phyloP scores from a whole-genome alignment of 106 monocot genomes.

The Apostasia shenzhenica region DNA sequence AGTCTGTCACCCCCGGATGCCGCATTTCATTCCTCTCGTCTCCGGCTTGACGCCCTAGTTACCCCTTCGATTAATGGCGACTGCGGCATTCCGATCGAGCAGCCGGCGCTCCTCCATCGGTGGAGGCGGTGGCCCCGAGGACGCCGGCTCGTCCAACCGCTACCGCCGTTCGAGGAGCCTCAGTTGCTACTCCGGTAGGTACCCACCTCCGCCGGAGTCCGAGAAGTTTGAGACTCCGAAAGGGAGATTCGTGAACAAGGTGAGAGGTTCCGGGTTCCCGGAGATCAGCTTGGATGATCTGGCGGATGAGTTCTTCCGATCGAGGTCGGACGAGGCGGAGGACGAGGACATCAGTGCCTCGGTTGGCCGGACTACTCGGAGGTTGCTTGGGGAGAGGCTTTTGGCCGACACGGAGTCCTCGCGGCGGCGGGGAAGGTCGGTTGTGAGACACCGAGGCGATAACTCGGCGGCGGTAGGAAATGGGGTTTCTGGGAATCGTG shows the following conservation, averaged over 20 bases:
- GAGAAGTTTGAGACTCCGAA: slow-evolving; percentile 40
- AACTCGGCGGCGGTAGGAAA: slow-evolving; percentile 5
- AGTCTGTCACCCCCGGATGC: too few relatives aligned
- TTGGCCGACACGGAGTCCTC: slow-evolving; percentile 52
- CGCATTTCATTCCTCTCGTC: too few relatives aligned
- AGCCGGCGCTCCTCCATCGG: slow-evolving; percentile 14
- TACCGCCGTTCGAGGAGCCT: slow-evolving; percentile 70
- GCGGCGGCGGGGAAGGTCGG: slow-evolving; percentile 60
- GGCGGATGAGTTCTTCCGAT: slow-evolving; percentile 71
- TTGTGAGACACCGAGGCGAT: slow-evolving; percentile 36
- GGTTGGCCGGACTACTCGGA: slow-evolving; percentile 6
- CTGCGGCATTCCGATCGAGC: slow-evolving; percentile 36
- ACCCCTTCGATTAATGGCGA: slow-evolving; percentile 21
- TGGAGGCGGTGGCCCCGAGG: slow-evolving; percentile 14
- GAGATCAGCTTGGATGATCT: slow-evolving; percentile 84
- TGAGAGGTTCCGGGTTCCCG: slow-evolving; percentile 41
- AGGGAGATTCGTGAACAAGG: slow-evolving; percentile 65
- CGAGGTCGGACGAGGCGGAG: slow-evolving; percentile 30
- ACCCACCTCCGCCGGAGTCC: slow-evolving; percentile 25
- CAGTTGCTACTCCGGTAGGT: slow-evolving; percentile 40
- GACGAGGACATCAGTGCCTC: slow-evolving; percentile 8
- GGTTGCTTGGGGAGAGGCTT: slow-evolving; percentile 22
- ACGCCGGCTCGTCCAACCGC: slow-evolving; percentile 28
- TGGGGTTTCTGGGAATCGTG: slow-evolving; percentile 6
- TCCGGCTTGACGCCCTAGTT: too few relatives aligned